Evolutionary conservation across 2,329 filamentous ascomycete genomes (phyloP).

Genomic region (Fusarium nisikadoi): DNA sequence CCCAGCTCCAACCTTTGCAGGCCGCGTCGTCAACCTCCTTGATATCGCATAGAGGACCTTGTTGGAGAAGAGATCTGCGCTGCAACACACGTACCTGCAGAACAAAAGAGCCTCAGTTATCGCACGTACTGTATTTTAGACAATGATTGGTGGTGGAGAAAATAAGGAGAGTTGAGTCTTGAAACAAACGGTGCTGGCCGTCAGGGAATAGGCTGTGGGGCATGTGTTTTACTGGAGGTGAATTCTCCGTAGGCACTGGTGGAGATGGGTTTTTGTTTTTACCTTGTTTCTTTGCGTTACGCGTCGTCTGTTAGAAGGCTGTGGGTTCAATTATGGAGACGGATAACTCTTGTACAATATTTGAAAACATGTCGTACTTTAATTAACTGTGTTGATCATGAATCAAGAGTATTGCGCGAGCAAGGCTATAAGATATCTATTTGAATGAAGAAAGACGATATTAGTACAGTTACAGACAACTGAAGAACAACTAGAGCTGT

Average conservation of each 20-base stretch:
- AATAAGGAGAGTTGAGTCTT: constrained; percentile 6
- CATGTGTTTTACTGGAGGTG: constrained; percentile 11
- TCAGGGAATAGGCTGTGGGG: constrained; percentile 18
- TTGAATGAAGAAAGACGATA: not conserved
- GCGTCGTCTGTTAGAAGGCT: constrained; percentile 23
- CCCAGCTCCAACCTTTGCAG: constrained; percentile 3
- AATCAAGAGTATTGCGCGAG: not conserved
- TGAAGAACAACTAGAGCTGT: not conserved
- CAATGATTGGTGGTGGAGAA: constrained; percentile 21
- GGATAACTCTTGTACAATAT: not conserved
- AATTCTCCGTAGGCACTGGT: not conserved
- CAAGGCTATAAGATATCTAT: too few relatives aligned
- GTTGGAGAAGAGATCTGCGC: constrained; percentile 12
- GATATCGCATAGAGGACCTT: not conserved
- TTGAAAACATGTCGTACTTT: not conserved
- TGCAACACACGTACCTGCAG: not conserved
- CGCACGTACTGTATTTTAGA: not conserved
- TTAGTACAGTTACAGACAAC: too few relatives aligned
- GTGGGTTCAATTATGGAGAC: constrained; percentile 21
- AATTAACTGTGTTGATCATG: not conserved
- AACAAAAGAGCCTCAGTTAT: constrained; percentile 1
- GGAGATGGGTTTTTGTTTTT: not conserved
- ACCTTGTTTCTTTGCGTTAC: constrained; percentile 11
- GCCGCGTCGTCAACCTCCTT: constrained; percentile 16
- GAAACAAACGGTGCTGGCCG: constrained; percentile 20